Conservation (phyloP, 768 basidiomycete genomes). For the Suillus decipiens region DNA sequence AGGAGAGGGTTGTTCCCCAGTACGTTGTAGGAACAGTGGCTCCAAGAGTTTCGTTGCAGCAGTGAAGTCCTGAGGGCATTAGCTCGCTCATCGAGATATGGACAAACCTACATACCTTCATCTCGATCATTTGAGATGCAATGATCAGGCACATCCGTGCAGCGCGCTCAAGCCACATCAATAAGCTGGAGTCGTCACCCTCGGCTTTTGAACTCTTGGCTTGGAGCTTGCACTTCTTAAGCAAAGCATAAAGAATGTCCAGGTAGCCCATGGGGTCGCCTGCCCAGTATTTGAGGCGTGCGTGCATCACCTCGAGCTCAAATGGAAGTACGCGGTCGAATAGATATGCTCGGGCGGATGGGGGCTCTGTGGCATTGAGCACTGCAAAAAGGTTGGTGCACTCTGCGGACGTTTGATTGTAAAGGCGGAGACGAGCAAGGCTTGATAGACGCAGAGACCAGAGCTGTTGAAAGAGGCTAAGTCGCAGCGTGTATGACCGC, state of each 20-base stretch:
- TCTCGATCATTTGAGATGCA: constrained; percentile 81
- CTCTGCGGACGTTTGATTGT: constrained; percentile 86
- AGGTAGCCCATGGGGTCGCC: constrained; percentile 80
- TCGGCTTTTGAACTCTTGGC: constrained; percentile 2
- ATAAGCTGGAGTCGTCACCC: constrained; percentile 32
- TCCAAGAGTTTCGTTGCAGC: constrained; percentile 70
- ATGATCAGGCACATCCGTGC: constrained; percentile 75
- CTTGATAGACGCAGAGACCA: constrained; percentile 84
- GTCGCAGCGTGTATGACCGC: neutral
- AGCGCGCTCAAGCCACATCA: constrained; percentile 86
- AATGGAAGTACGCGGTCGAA: constrained; percentile 46
- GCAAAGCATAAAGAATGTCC: constrained; percentile 66
- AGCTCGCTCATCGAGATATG: neutral
- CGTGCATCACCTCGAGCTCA: constrained; percentile 65
- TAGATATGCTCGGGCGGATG: constrained; percentile 54
- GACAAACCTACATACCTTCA: constrained; percentile 57
- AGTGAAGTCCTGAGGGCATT: constrained; percentile 55
- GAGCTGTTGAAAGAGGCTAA: constrained; percentile 45
- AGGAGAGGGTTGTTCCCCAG: constrained; percentile 38
- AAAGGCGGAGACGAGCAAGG: constrained; percentile 78
- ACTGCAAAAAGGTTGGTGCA: constrained; percentile 78
- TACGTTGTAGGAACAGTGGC: constrained; percentile 55
- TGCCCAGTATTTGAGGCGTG: constrained; percentile 78
- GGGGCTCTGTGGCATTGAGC: constrained; percentile 58
- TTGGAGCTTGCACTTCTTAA: constrained; percentile 56